Percentiles rank a stretch among this genome's conserved stretches.
Conservation (phyloP, 176 grass and related monocot genomes). For the Pontederia paniculata region DNA sequence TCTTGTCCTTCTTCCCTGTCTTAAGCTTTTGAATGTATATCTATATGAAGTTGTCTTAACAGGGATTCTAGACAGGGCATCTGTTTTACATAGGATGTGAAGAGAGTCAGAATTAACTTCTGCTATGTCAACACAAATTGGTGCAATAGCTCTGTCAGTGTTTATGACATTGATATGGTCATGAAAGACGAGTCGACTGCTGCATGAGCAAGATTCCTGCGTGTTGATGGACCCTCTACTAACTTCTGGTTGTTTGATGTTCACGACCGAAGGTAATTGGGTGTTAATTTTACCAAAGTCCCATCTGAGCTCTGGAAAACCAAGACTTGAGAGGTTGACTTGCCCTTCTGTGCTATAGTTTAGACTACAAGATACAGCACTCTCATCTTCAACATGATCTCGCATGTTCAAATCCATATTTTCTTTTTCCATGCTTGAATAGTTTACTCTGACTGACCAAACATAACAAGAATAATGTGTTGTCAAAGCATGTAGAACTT, state of each 20-base stretch:
- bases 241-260: neutral
- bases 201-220: slow-evolving; percentile 1
- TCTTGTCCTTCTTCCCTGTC: slow-evolving; percentile 7
- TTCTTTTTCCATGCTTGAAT: neutral
- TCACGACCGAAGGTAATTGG: neutral
- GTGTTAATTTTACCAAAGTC: slow-evolving; percentile 1
- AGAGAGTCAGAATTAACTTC: slow-evolving; percentile 17
- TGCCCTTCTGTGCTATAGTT: neutral
- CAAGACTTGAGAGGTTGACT: neutral
- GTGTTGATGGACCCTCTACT: neutral
- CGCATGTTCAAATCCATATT: neutral
- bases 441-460: neutral
- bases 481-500: too few relatives aligned
- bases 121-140: slow-evolving; percentile 6
- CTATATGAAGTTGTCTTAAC: slow-evolving; percentile 4
- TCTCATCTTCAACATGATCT: neutral
- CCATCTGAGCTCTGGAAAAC: neutral
- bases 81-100: slow-evolving; percentile 5
- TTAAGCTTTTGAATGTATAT: slow-evolving; percentile 27
- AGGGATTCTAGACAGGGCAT: slow-evolving; percentile 1
- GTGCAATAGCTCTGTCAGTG: slow-evolving; percentile 5
- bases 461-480: neutral
- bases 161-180: neutral
- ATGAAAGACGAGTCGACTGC: neutral
- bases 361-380: neutral